Percentiles rank a stretch among this genome's conserved stretches.
These are phyloP conservation scores for Copromyces sp. DNA, from an alignment of 495 filamentous ascomycete species.

Conservation along the genomic window DNA sequence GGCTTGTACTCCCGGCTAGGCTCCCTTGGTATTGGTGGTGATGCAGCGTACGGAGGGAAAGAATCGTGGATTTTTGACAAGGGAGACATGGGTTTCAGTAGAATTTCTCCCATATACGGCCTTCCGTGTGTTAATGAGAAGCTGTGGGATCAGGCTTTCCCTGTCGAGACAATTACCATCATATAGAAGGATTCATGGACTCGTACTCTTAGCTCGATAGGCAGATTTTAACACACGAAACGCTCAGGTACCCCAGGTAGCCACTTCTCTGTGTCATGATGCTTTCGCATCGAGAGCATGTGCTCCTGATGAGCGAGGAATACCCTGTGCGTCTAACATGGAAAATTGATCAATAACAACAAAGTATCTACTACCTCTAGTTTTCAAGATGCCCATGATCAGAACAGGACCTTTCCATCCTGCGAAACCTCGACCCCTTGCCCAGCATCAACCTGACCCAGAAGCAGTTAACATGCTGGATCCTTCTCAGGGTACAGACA, in stretches of 20 bases:
- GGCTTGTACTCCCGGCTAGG: background rate
- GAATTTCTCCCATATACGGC: background rate
- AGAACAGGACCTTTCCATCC: background rate
- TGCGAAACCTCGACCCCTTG: background rate
- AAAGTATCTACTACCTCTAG: background rate
- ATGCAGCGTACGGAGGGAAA: too few relatives aligned
- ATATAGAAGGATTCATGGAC: background rate
- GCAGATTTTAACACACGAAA: background rate
- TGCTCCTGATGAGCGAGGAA: background rate
- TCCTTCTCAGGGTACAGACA: background rate
- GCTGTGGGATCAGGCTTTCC: background rate
- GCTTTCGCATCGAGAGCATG: fast-evolving
- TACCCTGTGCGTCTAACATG: background rate
- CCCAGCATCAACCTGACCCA: background rate
- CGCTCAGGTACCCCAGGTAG: background rate
- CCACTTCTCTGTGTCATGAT: background rate
- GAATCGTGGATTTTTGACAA: too few relatives aligned
- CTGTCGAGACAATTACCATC: background rate
- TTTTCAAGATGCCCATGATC: background rate
- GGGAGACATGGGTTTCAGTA: too few relatives aligned
- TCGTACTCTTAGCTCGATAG: background rate
- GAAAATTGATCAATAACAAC: background rate
- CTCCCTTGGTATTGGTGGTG: fast-evolving
- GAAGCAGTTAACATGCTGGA: background rate
- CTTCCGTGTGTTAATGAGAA: background rate